These are phyloP conservation scores for Centaurea solstitialis DNA, from an alignment of 129 eudicot genomes.

Conservation along the genomic window DNA sequence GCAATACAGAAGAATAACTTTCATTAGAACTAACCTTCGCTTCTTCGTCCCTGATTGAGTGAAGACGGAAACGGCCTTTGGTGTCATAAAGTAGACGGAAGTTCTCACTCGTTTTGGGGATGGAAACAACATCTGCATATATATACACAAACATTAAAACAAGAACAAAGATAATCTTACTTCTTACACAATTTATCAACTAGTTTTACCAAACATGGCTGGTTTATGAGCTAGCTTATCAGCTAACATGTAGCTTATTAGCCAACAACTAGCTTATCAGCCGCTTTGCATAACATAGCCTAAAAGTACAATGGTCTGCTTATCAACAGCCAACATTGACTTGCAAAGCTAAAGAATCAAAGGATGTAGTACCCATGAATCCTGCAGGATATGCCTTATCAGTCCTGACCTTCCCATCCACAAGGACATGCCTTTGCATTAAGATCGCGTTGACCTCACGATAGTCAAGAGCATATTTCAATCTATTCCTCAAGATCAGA, in stretches of 20 bases:
- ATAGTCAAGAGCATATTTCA: slow-evolving; percentile 53
- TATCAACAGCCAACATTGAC: too few species aligned
- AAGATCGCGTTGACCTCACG: slow-evolving; percentile 58
- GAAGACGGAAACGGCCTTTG: slow-evolving; percentile 57
- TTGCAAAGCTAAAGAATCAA: not conserved
- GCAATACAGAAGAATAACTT: too few species aligned
- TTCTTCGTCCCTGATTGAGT: slow-evolving; percentile 58
- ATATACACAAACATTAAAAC: too few species aligned
- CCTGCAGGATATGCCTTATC: slow-evolving; percentile 65
- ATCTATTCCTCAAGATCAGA: slow-evolving; percentile 48
- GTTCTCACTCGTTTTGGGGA: slow-evolving; percentile 59
- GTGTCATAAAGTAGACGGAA: slow-evolving; percentile 62
- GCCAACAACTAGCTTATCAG: too few species aligned
- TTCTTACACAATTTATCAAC: too few species aligned
- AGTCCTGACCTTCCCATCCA: slow-evolving; percentile 62
- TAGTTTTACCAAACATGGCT: too few species aligned
- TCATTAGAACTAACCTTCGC: slow-evolving; percentile 44
- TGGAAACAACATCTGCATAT: slow-evolving; percentile 52
- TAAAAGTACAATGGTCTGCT: too few species aligned
- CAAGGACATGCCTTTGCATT: slow-evolving; percentile 61
- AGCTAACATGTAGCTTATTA: too few species aligned
- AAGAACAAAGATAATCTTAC: too few species aligned
- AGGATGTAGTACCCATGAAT: slow-evolving; percentile 38
- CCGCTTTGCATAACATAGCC: too few species aligned
- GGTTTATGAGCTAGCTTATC: too few species aligned